These are phyloP conservation scores for Celoporthe dispersa DNA, from an alignment of 2,329 filamentous ascomycete genomes.

Conservation along the genomic window DNA sequence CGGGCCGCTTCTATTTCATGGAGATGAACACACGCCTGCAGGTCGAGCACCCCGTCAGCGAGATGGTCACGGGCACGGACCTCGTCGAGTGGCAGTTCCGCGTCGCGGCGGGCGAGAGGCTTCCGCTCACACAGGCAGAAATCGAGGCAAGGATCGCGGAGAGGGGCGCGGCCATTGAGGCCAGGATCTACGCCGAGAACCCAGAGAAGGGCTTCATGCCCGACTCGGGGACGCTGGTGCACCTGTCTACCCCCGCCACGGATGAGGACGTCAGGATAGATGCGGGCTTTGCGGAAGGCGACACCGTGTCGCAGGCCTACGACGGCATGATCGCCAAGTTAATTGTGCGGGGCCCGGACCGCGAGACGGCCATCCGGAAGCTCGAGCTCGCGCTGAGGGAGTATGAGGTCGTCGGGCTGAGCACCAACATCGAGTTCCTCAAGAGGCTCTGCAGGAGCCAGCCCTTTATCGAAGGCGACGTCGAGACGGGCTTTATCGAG, in stretches of 20 bases:
- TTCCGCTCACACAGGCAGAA: constrained; percentile 60
- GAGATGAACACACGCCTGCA: constrained; percentile 89
- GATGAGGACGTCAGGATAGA: constrained; percentile 84
- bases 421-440: constrained; percentile 96
- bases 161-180: constrained; percentile 89
- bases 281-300: constrained; percentile 88
- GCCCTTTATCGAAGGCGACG: constrained; percentile 83
- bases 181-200: constrained; percentile 94
- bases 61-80: constrained; percentile 70
- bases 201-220: constrained; percentile 91
- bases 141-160: constrained; percentile 76
- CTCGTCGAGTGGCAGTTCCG: constrained; percentile 97
- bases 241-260: constrained; percentile 74
- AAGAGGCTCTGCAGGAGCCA: constrained; percentile 82
- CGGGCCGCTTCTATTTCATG: constrained; percentile 80
- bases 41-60: constrained; percentile 92
- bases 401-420: constrained; percentile 90
- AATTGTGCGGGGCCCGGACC: constrained; percentile 81
- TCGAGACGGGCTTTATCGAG: constrained; percentile 96
- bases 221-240: constrained; percentile 85
- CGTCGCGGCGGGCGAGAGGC: constrained; percentile 62
- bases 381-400: constrained; percentile 78
- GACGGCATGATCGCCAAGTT: constrained; percentile 99
- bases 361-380: constrained; percentile 82
- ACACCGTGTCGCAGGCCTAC: constrained; percentile 92